Conservation (phyloP, 2,329 filamentous ascomycete genomes). For the Hymenoscyphus scutula region DNA sequence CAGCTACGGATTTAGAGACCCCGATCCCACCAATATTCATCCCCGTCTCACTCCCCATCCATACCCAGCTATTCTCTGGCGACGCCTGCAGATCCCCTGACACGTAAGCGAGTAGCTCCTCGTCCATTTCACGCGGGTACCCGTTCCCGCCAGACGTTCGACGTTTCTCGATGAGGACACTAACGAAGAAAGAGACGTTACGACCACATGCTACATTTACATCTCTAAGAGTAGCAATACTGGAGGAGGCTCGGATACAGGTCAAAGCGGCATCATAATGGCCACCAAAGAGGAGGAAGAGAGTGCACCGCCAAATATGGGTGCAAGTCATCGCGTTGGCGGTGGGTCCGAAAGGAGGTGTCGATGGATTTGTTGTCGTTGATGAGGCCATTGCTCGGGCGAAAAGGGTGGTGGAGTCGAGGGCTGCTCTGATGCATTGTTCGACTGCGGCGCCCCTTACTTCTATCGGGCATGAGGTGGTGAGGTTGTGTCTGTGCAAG, state of each 20-base stretch:
- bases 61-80: conserved; percentile 79
- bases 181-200: conserved; percentile 78
- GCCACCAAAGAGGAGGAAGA: conserved; percentile 74
- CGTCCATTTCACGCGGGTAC: conserved; percentile 51
- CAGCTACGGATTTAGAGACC: background rate
- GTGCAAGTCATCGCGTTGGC: conserved; percentile 72
- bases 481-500: conserved; percentile 85
- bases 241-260: conserved; percentile 68
- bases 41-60: conserved; percentile 60
- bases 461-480: conserved; percentile 63
- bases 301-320: conserved; percentile 82
- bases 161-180: conserved; percentile 57
- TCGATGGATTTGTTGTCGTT: conserved; percentile 32
- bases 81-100: conserved; percentile 83
- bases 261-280: conserved; percentile 70
- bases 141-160: conserved; percentile 37
- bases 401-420: conserved; percentile 77
- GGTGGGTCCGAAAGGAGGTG: conserved; percentile 35
- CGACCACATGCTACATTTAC: conserved; percentile 77
- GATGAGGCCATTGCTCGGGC: conserved; percentile 58
- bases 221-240: conserved; percentile 68
- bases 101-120: conserved; percentile 84
- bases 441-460: conserved; percentile 71
- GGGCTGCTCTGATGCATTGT: conserved; percentile 69
- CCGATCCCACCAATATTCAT: conserved; percentile 32